Evolutionary conservation across 192 early-diverging fungal species (phyloP).

Genomic region (Phlyctochytrium bullatum): DNA sequence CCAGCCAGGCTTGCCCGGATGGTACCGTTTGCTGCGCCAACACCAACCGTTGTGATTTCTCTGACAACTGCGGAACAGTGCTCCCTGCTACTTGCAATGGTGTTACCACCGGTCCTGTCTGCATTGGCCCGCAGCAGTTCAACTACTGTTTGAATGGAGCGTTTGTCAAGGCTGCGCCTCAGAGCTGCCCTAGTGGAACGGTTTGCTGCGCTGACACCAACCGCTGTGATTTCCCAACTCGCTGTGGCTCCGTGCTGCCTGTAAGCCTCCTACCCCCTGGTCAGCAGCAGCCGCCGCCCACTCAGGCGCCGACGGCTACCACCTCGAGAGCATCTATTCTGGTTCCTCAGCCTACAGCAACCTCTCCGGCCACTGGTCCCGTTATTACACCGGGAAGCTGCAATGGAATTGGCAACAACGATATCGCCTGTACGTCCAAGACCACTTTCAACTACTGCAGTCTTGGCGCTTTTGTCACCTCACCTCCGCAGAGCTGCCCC

Average conservation of each 20-base stretch:
- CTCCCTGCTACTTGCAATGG: constrained; percentile 6
- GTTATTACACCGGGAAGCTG: constrained; percentile 3
- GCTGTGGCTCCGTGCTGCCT: neutral
- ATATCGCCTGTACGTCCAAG: constrained; percentile 4
- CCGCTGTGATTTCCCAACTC: constrained; percentile 4
- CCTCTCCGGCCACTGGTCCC: neutral
- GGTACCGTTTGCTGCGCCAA: constrained; percentile 14
- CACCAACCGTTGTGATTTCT: neutral
- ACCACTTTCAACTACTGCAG: constrained; percentile 20
- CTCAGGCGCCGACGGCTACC: neutral
- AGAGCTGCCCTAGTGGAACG: constrained; percentile 18
- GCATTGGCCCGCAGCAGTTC: neutral
- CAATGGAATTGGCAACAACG: neutral
- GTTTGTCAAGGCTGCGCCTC: neutral
- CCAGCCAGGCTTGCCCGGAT: constrained; percentile 8
- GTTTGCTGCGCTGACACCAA: constrained; percentile 22
- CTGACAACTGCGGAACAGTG: constrained; percentile 3
- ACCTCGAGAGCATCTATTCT: no score
- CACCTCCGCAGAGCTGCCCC: constrained; percentile 3
- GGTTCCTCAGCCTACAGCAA: neutral
- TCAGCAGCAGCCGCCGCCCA: neutral
- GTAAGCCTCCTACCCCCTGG: neutral
- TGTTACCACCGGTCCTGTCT: neutral
- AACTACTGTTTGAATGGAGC: neutral
- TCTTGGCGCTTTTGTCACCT: neutral